Evolutionary conservation across 2,329 filamentous ascomycete genomes (phyloP), one percentile per base, ranked within the genome.

Genomic region (Sodiomyces alkalinus): DNA sequence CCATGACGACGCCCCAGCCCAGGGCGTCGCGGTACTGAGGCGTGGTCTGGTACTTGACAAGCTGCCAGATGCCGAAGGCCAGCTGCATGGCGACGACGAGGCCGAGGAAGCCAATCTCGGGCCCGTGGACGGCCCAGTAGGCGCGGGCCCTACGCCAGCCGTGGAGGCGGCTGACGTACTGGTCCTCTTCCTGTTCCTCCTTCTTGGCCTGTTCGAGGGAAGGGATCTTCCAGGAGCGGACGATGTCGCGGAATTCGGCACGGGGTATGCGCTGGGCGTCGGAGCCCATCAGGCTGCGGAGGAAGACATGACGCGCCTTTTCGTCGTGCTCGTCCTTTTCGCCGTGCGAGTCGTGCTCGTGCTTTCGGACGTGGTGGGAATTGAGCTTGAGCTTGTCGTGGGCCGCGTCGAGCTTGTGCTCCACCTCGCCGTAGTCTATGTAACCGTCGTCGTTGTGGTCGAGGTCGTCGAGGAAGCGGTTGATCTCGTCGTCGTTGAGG

Each of bases 101-200:
- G 1, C 42, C 49, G 6, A 68, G 32, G 38, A 69, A 71, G 6
- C 55, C 39, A 4, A 65, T 53, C 33, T 64, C 56, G 0, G 64
- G 62, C 0, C 64, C 66, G 29, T 64, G 55, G 2, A 72, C 64
- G 10, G 62, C 60, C 62, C 64, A 69, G 39, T 63, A 67, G 0
- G 66, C 61, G 14, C 62, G 53, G 3, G 61, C 33, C 16, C 57
- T 52, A 32, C 65, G 52, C 42, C 53, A 59, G 2, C 54, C 43
- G 0, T 58, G 49, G 31, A 69, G 50, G 1, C 51, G 48, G 24
- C 53, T 54, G 37, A 64, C 41, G 34, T 64, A 63, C 7, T 56
- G 51, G 28, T 58, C 51, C 12, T 62, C 55, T 5, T 64, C 52
- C 14, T 61, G 47, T 12, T 58, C 54, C 18, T 60, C 54, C 30